Percentiles rank a stretch among this genome's conserved stretches.
phyloP scores from a whole-genome alignment of 164 flowering plant species.

The Tetrastigma voinierianum region DNA sequence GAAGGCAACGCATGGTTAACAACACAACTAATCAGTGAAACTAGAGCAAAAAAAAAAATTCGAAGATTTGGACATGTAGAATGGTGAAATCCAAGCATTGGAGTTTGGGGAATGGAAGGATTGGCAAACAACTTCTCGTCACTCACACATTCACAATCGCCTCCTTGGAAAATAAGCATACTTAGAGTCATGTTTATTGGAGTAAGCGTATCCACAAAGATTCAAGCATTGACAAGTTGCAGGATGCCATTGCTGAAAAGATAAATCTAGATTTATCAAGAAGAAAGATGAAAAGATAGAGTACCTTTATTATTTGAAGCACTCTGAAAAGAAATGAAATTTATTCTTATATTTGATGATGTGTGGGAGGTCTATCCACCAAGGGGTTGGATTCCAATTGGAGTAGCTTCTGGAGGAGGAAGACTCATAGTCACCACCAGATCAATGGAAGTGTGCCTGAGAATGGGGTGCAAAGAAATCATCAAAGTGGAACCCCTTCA shows the following conservation, averaged over 20 bases:
- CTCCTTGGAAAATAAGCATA: not conserved
- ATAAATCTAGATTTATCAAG: not conserved
- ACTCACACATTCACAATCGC: too few species aligned
- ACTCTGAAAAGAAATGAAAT: not conserved
- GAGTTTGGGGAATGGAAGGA: slow-evolving; percentile 16
- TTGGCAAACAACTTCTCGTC: slow-evolving; percentile 6
- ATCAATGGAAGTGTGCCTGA: slow-evolving; percentile 12
- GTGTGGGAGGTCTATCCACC: not conserved
- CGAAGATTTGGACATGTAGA: not conserved
- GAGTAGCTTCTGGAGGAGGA: not conserved
- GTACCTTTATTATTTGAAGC: not conserved
- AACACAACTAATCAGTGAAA: too few species aligned
- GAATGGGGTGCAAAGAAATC: slow-evolving; percentile 14
- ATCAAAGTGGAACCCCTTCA: slow-evolving; percentile 2
- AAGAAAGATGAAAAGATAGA: not conserved
- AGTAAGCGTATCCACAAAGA: slow-evolving; percentile 2
- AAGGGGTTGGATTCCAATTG: slow-evolving; percentile 9
- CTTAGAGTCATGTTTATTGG: slow-evolving; percentile 7
- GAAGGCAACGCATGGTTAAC: too few species aligned
- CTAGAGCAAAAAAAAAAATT: too few species aligned
- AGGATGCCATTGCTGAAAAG: not conserved
- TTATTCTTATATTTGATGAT: slow-evolving; percentile 13
- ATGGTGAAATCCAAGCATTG: not conserved
- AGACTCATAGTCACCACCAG: slow-evolving; percentile 23
- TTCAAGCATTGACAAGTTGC: not conserved